phyloP scores from a whole-genome alignment of 257 asterid genomes.

The Oldenlandia corymbosa region DNA sequence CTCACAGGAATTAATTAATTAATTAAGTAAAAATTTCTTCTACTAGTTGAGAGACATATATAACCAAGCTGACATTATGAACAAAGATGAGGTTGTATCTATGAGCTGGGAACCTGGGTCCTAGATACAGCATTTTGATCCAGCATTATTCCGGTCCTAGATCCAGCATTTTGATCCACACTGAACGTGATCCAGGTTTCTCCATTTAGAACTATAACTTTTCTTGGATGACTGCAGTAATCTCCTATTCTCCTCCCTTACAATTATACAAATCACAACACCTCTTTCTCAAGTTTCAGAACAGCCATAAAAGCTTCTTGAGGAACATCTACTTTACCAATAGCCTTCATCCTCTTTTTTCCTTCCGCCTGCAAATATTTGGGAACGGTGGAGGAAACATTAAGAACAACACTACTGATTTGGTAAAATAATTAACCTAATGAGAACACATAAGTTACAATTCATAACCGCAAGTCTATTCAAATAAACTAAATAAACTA shows the following conservation, averaged over 20 bases:
- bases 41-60: too few species aligned
- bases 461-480: not conserved
- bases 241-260: not conserved
- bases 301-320: conserved; percentile 99
- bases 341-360: conserved; percentile 95
- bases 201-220: not conserved
- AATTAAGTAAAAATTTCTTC: too few species aligned
- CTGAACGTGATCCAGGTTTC: not conserved
- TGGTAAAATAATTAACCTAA: not conserved
- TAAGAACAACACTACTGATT: not conserved
- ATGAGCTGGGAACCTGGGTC: too few species aligned
- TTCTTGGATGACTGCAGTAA: not conserved
- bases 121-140: too few species aligned
- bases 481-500: not conserved
- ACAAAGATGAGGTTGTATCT: too few species aligned
- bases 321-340: conserved; percentile 92
- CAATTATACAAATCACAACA: conserved; percentile 37
- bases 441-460: not conserved
- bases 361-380: conserved; percentile 73
- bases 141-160: not conserved
- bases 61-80: too few species aligned
- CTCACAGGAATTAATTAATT: too few species aligned
- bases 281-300: conserved; percentile 92
- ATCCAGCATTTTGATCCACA: not conserved
- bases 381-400: not conserved